A percentile compares a stretch with the other conserved stretches of the same genome.
These are phyloP conservation scores for Annulohypoxylon maeteangense DNA, from an alignment of 495 filamentous ascomycete species.

Conservation along the genomic window DNA sequence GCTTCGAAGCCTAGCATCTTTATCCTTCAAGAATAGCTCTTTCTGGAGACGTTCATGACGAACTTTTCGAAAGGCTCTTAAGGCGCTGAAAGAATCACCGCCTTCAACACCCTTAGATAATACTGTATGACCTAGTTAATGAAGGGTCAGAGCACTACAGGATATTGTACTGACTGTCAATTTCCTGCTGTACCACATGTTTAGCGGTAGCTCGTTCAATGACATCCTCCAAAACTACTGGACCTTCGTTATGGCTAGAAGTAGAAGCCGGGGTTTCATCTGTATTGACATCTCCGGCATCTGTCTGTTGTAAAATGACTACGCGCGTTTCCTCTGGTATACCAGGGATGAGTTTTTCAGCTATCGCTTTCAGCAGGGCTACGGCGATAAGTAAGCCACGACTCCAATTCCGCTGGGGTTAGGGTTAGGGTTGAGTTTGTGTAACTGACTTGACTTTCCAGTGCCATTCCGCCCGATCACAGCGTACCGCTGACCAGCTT, in stretches of 20 bases:
- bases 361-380: slow-evolving; percentile 79
- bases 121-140: slow-evolving; percentile 58
- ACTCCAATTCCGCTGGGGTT: background rate
- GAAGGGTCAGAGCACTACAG: slow-evolving; percentile 40
- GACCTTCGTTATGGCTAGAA: background rate
- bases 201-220: slow-evolving; percentile 71
- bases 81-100: slow-evolving; percentile 63
- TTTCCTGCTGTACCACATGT: slow-evolving; percentile 67
- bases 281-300: slow-evolving; percentile 45
- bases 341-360: slow-evolving; percentile 80
- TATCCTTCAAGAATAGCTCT: slow-evolving; percentile 72
- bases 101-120: slow-evolving; percentile 52
- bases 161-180: slow-evolving; percentile 58
- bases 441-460: slow-evolving; percentile 77
- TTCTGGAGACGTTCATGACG: slow-evolving; percentile 67
- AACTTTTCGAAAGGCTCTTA: slow-evolving; percentile 68
- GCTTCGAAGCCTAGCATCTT: slow-evolving; percentile 76
- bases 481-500: slow-evolving; percentile 76
- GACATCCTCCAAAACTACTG: slow-evolving; percentile 72
- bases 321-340: slow-evolving; percentile 75
- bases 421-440: background rate
- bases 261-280: slow-evolving; percentile 31
- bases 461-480: slow-evolving; percentile 81
- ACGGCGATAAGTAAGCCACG: slow-evolving; percentile 12
- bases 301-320: slow-evolving; percentile 77